These are phyloP conservation scores for Coemansia sp. DNA, from an alignment of 192 early-diverging fungal genomes.

Conservation along the genomic window DNA sequence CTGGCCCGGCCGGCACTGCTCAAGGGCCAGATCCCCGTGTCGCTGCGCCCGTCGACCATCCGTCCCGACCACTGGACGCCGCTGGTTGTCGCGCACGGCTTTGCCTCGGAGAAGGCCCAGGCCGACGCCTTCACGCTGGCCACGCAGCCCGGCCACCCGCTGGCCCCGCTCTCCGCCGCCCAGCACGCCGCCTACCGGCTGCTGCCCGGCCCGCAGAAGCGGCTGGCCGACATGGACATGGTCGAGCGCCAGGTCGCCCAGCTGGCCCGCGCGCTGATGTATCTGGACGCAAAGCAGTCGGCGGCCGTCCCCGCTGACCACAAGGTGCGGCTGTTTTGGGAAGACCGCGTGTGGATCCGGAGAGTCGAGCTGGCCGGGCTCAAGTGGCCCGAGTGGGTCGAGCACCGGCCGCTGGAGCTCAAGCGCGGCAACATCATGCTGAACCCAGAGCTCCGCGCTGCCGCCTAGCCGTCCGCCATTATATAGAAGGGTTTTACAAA, in stretches of 20 bases:
- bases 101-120: slow-evolving; percentile 17
- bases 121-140: slow-evolving; percentile 20
- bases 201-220: slow-evolving; percentile 20
- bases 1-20: slow-evolving; percentile 13
- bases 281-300: slow-evolving; percentile 22
- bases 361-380: slow-evolving; percentile 28
- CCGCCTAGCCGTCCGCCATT: not conserved
- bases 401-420: slow-evolving; percentile 31
- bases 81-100: slow-evolving; percentile 38
- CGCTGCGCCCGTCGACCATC: slow-evolving; percentile 27
- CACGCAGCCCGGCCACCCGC: slow-evolving; percentile 28
- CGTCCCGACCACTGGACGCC: slow-evolving; percentile 52
- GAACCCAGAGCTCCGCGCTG: slow-evolving; percentile 26
- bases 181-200: slow-evolving; percentile 10
- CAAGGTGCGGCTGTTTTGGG: slow-evolving; percentile 28
- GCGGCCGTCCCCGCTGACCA: not conserved
- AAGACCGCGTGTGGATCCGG: slow-evolving; percentile 23
- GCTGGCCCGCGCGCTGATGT: slow-evolving; percentile 35
- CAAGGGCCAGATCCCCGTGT: slow-evolving; percentile 31
- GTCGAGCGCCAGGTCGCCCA: slow-evolving; percentile 41
- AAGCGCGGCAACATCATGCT: slow-evolving; percentile 43
- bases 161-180: not conserved
- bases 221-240: slow-evolving; percentile 35
- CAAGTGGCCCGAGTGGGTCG: slow-evolving; percentile 35
- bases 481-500: not conserved